Percentiles rank a stretch among this genome's conserved stretches.
These are phyloP conservation scores for Cucurbita pepo DNA, from an alignment of 306 rosid genomes.

Conservation along the genomic window DNA sequence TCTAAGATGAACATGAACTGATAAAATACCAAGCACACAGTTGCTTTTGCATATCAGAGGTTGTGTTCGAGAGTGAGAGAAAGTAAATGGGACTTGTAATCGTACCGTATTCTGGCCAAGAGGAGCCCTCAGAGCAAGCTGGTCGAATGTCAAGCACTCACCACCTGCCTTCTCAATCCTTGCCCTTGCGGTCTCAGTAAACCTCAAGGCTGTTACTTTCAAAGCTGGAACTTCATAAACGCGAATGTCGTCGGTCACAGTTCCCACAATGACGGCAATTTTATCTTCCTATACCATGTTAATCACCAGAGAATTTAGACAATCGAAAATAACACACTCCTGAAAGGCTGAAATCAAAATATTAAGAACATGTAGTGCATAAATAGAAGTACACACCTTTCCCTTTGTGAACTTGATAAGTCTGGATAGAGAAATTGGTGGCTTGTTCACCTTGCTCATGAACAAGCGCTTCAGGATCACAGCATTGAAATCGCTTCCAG, in stretches of 20 bases:
- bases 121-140: constrained; percentile 57
- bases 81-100: neutral
- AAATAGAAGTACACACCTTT: constrained; percentile 30
- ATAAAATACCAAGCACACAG: neutral
- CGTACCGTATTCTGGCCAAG: constrained; percentile 63
- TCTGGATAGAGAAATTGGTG: constrained; percentile 65
- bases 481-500: constrained; percentile 63
- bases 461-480: constrained; percentile 66
- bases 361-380: neutral
- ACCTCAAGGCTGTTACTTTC: constrained; percentile 69
- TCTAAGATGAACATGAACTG: neutral
- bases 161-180: constrained; percentile 78
- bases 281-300: constrained; percentile 23
- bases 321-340: neutral
- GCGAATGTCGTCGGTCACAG: constrained; percentile 57
- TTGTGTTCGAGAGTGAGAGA: neutral
- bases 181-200: constrained; percentile 66
- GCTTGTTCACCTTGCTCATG: constrained; percentile 76
- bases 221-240: constrained; percentile 58
- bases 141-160: constrained; percentile 68
- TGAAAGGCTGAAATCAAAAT: neutral
- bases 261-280: constrained; percentile 58
- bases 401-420: constrained; percentile 39
- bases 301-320: neutral
- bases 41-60: neutral